Evolutionary conservation across 257 asterid species (phyloP).

Genomic region (Forsythia viridissima): DNA sequence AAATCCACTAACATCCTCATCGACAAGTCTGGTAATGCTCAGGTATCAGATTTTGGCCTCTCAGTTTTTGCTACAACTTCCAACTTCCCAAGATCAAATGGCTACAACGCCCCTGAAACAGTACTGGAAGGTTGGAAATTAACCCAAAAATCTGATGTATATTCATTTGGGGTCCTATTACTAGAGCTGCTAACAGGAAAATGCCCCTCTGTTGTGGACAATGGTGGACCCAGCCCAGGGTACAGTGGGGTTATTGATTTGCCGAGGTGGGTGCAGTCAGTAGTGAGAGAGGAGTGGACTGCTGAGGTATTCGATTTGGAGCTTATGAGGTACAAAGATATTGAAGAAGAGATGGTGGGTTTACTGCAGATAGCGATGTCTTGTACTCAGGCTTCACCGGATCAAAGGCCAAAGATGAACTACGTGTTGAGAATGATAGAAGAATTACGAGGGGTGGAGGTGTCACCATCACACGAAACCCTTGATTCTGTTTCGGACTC

Average conservation of each 20-base stretch:
- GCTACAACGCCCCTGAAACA: slow-evolving; percentile 32
- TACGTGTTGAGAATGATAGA: slow-evolving; percentile 49
- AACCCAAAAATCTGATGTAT: slow-evolving; percentile 36
- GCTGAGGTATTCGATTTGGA: slow-evolving; percentile 49
- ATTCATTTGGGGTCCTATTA: slow-evolving; percentile 39
- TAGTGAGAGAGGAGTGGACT: slow-evolving; percentile 36
- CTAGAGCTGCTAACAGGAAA: slow-evolving; percentile 43
- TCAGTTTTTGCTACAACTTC: slow-evolving; percentile 22
- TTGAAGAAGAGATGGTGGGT: slow-evolving; percentile 43
- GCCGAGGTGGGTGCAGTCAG: slow-evolving; percentile 38
- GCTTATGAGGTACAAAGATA: slow-evolving; percentile 38
- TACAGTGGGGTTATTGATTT: slow-evolving; percentile 20
- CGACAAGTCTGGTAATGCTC: slow-evolving; percentile 36
- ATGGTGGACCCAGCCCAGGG: slow-evolving; percentile 1
- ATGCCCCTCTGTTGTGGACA: slow-evolving; percentile 17
- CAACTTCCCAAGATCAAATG: slow-evolving; percentile 20
- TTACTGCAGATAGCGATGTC: slow-evolving; percentile 43
- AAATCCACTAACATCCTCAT: slow-evolving; percentile 39
- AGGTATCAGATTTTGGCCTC: slow-evolving; percentile 36
- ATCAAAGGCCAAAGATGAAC: slow-evolving; percentile 47
- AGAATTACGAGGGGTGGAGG: slow-evolving; percentile 44
- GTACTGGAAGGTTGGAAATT: neutral
- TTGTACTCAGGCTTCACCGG: slow-evolving; percentile 42
- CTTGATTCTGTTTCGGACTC: slow-evolving; percentile 50
- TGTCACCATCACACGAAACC: slow-evolving; percentile 46